These are phyloP conservation scores for Yarrowia deformans DNA, from an alignment of 805 yeast genomes.

Conservation along the genomic window DNA sequence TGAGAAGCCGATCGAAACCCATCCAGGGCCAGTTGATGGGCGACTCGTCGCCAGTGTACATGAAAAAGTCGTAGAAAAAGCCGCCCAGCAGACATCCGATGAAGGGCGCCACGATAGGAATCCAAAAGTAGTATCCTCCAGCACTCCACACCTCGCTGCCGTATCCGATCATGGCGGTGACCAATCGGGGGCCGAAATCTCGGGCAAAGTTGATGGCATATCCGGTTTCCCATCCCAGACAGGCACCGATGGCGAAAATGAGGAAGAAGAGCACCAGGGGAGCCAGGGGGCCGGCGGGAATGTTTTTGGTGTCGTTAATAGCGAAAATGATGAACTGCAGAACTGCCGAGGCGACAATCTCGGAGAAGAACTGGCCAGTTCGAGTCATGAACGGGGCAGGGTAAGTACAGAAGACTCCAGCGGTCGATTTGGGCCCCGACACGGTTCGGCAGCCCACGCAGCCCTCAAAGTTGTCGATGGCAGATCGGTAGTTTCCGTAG, in stretches of 20 bases:
- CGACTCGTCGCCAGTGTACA: constrained; percentile 61
- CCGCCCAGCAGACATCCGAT: constrained; percentile 59
- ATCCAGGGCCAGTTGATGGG: constrained; percentile 57
- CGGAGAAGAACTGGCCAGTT: constrained; percentile 58
- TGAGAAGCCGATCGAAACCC: constrained; percentile 45
- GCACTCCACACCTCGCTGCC: constrained; percentile 53
- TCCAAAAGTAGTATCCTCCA: constrained; percentile 60
- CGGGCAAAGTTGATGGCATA: constrained; percentile 63
- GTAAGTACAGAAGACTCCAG: constrained; percentile 58
- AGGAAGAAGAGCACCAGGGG: constrained; percentile 58
- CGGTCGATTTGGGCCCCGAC: constrained; percentile 51
- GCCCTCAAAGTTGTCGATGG: constrained; percentile 52
- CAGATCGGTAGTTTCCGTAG: constrained; percentile 56
- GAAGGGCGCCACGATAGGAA: constrained; percentile 59
- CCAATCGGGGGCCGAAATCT: constrained; percentile 64
- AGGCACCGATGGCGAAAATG: constrained; percentile 56
- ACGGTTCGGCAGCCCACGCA: constrained; percentile 47
- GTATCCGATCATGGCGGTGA: constrained; percentile 58
- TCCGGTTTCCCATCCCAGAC: constrained; percentile 61
- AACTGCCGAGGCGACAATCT: constrained; percentile 57
- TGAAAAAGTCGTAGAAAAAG: constrained; percentile 57
- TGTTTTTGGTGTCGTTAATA: constrained; percentile 60
- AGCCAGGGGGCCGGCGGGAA: constrained; percentile 57
- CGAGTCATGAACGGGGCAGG: constrained; percentile 55
- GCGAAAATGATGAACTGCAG: constrained; percentile 59